Evolutionary conservation across 768 basidiomycete genomes (phyloP).

Genomic region (Mycena olivaceomarginata): DNA sequence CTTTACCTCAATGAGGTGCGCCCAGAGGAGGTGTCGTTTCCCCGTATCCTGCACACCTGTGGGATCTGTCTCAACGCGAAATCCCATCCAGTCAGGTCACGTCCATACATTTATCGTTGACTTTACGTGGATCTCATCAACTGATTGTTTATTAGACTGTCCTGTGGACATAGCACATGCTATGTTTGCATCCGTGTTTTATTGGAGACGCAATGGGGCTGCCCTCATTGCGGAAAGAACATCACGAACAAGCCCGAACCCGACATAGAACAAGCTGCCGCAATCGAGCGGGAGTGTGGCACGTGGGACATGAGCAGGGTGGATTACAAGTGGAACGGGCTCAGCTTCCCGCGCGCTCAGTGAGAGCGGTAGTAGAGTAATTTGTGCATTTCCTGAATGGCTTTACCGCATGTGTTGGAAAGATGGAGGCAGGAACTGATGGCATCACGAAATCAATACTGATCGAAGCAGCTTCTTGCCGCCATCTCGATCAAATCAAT

Average conservation of each 20-base stretch:
- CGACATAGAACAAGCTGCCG: not conserved
- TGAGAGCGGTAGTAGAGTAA: not conserved
- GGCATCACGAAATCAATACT: too few relatives aligned
- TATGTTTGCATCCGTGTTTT: conserved; percentile 10
- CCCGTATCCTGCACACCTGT: too few relatives aligned
- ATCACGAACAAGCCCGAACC: too few relatives aligned
- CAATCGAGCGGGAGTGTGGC: not conserved
- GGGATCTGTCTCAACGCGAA: too few relatives aligned
- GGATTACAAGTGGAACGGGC: not conserved
- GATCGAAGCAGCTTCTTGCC: too few relatives aligned
- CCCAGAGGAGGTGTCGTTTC: too few relatives aligned
- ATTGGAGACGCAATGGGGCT: not conserved
- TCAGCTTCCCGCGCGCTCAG: not conserved
- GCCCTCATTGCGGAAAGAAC: not conserved
- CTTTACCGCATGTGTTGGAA: too few relatives aligned
- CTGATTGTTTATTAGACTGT: not conserved
- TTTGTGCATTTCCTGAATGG: too few relatives aligned
- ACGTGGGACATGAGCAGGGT: not conserved
- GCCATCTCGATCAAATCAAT: too few relatives aligned
- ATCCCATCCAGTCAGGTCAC: not conserved
- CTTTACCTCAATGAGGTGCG: too few relatives aligned
- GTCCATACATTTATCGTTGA: not conserved
- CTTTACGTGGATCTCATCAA: too few relatives aligned
- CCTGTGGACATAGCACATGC: conserved; percentile 3
- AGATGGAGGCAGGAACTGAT: too few relatives aligned